Evolutionary conservation across 345 rosid genomes (phyloP), one percentile per base, ranked within the genome.

Genomic region (Theobroma cacao): DNA sequence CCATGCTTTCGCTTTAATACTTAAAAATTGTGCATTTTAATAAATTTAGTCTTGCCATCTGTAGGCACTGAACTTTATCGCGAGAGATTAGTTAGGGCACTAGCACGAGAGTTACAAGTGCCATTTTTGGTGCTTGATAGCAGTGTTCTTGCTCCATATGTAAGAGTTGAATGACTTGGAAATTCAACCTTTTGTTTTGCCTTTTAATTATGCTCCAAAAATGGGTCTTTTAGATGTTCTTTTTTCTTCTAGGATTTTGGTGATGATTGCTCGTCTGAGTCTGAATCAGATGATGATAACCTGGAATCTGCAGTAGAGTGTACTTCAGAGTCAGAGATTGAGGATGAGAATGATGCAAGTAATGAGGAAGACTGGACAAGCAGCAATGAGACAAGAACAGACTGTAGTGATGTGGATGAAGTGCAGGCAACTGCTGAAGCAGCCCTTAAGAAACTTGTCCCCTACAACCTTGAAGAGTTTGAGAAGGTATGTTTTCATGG

Each of bases 41-140:
- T 69, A 70, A 70, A 47, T 26, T 70, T 3, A 18, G 15, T 30
- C 26, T 20, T 31, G 77, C 77, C 73, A 64, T 69, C 79, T 80
- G n/a, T 84, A 95, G 99, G 98, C 73, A 94, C 98, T 17, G 98
- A 94, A 81, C 99, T 96, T 74, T 94, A 91, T 78, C 87, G 94
- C 40, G 99, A 96, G 85, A 89, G 99, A 86, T 66, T 93, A 82
- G 98, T 96, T 53, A 87, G 88, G 85, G 98, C 97, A 31, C 95
- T 94, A 82, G 99, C 99, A 53, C 92, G 74, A 66, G 97, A 94
- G 84, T 83, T 91, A 75, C 87, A 88, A 82, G 98, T 92, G 79
- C 95, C 98, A 24, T 77, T 96, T 76, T 80, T 96, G 87, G 87
- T 96, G 77, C 98, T 96, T 45, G 97, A 92, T 86, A 93, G 98